Percentiles rank a stretch among this genome's conserved stretches.
These are phyloP conservation scores for Fraxinus greggii DNA, from an alignment of 305 asterid species.

Conservation along the genomic window DNA sequence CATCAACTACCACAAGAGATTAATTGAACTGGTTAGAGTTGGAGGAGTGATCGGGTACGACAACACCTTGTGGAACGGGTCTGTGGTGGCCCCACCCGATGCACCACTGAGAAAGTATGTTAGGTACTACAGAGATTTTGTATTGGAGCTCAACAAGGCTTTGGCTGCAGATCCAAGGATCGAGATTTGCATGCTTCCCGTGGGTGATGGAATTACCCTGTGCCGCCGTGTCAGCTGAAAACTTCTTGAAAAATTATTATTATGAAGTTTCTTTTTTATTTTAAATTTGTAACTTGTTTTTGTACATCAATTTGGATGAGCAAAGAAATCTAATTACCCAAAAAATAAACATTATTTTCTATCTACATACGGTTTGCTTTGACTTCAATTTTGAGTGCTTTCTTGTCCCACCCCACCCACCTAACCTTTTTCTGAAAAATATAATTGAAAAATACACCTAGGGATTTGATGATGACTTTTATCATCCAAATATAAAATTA, in stretches of 20 bases:
- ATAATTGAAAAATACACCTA: neutral
- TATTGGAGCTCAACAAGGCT: constrained; percentile 74
- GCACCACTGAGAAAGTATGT: constrained; percentile 71
- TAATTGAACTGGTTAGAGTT: constrained; percentile 60
- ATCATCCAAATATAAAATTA: neutral
- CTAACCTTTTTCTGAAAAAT: neutral
- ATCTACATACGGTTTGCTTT: neutral
- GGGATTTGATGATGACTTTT: neutral
- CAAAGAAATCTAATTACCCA: neutral
- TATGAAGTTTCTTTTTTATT: neutral
- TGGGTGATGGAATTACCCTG: constrained; percentile 87
- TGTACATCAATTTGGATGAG: constrained; percentile 6
- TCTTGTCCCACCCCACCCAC: neutral
- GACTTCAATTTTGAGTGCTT: neutral
- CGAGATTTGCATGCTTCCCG: constrained; percentile 86
- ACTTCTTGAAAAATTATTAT: neutral
- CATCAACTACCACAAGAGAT: constrained; percentile 67
- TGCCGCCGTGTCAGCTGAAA: constrained; percentile 76
- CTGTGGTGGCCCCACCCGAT: constrained; percentile 80
- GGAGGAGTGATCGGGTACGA: constrained; percentile 85
- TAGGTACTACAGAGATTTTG: constrained; percentile 58
- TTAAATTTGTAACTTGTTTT: neutral
- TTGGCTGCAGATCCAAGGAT: constrained; percentile 84
- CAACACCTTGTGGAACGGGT: constrained; percentile 81
- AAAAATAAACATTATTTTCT: neutral